Percentiles rank a stretch among this genome's conserved stretches.
Evolutionary conservation across 1,284 basidiomycete genomes (phyloP).

Genomic region (Cystobasidium sp.): DNA sequence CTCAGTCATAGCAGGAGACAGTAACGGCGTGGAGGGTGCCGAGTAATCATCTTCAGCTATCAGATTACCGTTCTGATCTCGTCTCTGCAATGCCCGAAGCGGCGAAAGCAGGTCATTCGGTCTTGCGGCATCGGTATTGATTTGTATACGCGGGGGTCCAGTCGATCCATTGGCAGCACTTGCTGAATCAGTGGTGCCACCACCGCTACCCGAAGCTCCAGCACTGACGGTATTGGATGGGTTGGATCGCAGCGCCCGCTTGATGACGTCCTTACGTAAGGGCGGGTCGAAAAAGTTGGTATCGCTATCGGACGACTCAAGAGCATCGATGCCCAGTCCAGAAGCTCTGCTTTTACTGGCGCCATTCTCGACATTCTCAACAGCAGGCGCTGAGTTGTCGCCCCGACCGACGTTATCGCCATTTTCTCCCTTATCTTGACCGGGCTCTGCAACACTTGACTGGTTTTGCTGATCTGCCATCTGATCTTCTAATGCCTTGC

Average conservation of each 20-base stretch:
- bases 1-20: slow-evolving; percentile 28
- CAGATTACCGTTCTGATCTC: slow-evolving; percentile 1
- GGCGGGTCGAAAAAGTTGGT: slow-evolving; percentile 26
- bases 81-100: background rate
- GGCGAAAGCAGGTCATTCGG: background rate
- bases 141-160: slow-evolving; percentile 3
- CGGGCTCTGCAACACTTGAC: background rate
- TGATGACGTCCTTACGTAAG: background rate
- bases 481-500: background rate
- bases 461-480: background rate
- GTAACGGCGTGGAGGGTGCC: slow-evolving; percentile 26
- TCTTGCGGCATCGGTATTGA: background rate
- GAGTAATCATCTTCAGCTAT: slow-evolving; percentile 17
- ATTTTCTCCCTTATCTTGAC: background rate
- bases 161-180: background rate
- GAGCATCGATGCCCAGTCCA: slow-evolving; percentile 7
- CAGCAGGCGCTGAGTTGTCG: background rate
- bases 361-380: no score
- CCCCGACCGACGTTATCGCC: background rate
- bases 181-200: background rate
- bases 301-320: slow-evolving; percentile 1
- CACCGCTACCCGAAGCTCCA: no score
- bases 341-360: background rate
- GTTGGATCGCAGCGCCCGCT: background rate
- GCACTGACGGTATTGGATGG: no score